Evolutionary conservation across 345 rosid species (phyloP), one percentile per base, ranked within the genome.

Genomic region (Raphanus sativus): DNA sequence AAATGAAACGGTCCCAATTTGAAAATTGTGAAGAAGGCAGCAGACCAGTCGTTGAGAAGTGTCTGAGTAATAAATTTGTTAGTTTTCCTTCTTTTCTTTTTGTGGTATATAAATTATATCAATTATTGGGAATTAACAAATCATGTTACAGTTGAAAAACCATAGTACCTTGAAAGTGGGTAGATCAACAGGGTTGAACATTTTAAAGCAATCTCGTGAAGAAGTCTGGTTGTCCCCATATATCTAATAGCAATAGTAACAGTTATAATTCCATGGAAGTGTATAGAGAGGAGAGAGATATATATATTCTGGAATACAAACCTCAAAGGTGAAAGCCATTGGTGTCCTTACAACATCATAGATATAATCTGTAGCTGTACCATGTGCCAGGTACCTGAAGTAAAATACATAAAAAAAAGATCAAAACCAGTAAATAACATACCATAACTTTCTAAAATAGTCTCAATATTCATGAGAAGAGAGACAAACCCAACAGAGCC

Each of bases 301-400:
- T 15, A 26, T 34, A 8, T 15, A 55, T 73, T 11, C 25, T 70
- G 81, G 73, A 3, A 45, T 50, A 80, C 88, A 80, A 66, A 93
- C 99, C 99, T 95, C 99, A 65, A 96, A 96, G 83, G 98, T 93
- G 85, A 93, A 96, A 70, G 98, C 91, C 98, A 93, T 89, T 24
- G 99, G 99, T 70, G 86, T 92, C 84, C 80, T 89, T 12, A 83
- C 87, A 76, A 93, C 77, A 24, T 93, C 96, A 42, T 88, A 91
- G 87, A 96, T 93, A 86, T 87, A 96, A 83, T 96, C 99, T 9
- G 99, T 93, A 62, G 98, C 97, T 28, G 98, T 93, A 61, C 99
- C 98, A 75, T 96, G 99, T 4, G 99, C 99, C 69, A 95, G 81
- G 83, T 95, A 92, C 89, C 98, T 94, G 81, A 45, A 75, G 74